Evolutionary conservation across 768 basidiomycete species (phyloP).

Genomic region (Holtermanniella nyarrowii): DNA sequence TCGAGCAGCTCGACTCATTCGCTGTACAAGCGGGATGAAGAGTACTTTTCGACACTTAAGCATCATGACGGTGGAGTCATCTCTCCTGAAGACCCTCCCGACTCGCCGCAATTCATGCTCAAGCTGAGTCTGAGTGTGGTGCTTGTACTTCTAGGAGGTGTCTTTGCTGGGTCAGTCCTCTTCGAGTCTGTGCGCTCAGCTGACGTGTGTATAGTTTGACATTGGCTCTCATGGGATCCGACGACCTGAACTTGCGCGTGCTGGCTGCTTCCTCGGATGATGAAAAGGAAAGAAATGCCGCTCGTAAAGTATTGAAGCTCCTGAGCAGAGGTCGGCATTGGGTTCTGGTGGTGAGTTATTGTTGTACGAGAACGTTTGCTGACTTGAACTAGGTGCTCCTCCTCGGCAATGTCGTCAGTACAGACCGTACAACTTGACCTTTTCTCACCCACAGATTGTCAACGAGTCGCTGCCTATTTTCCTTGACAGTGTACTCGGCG

Average conservation of each 20-base stretch:
- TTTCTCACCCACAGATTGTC: slow-evolving; percentile 22
- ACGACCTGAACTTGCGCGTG: slow-evolving; percentile 80
- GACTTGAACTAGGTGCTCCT: slow-evolving; percentile 56
- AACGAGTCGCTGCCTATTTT: slow-evolving; percentile 46
- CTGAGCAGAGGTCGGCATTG: slow-evolving; percentile 68
- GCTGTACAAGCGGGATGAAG: not conserved
- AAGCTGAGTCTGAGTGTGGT: slow-evolving; percentile 57
- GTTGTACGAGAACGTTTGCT: not conserved
- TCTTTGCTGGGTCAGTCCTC: slow-evolving; percentile 72
- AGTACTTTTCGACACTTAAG: not conserved
- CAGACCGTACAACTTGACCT: not conserved
- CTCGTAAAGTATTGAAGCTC: slow-evolving; percentile 46
- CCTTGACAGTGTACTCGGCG: slow-evolving; percentile 43
- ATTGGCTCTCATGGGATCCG: slow-evolving; percentile 85
- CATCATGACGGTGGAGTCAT: slow-evolving; percentile 2
- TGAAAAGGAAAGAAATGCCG: slow-evolving; percentile 48
- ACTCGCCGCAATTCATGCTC: slow-evolving; percentile 56
- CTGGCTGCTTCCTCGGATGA: slow-evolving; percentile 73
- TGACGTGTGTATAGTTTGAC: slow-evolving; percentile 53
- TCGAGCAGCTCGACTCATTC: not conserved
- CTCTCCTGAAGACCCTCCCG: slow-evolving; percentile 37
- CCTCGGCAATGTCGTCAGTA: slow-evolving; percentile 62
- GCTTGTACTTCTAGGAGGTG: slow-evolving; percentile 75
- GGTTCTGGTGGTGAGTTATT: slow-evolving; percentile 70
- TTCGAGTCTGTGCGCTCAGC: not conserved